phyloP scores from a whole-genome alignment of 2,329 filamentous ascomycete genomes.

The Peltaster fructicola region DNA sequence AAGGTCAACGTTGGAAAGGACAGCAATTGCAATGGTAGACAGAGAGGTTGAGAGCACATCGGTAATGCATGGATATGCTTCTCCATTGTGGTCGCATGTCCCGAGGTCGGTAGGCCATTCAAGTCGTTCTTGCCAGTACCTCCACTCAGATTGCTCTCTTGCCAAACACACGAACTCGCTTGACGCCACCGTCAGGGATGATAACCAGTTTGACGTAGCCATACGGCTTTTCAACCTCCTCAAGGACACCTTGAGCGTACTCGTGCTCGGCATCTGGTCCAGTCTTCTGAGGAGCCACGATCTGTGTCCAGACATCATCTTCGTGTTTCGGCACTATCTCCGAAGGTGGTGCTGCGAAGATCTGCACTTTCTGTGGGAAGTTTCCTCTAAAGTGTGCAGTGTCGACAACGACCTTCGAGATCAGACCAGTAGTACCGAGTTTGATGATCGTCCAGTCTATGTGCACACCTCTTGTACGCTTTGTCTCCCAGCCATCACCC shows the following conservation, averaged over 20 bases:
- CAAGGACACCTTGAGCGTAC: conserved; percentile 29
- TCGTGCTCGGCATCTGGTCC: conserved; percentile 57
- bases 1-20: no score
- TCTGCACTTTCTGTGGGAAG: conserved; percentile 58
- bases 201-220: conserved; percentile 83
- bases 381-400: conserved; percentile 74
- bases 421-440: conserved; percentile 47
- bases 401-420: conserved; percentile 54
- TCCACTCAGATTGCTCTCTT: no score
- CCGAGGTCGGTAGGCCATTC: no score
- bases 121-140: conserved; percentile 1
- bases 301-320: conserved; percentile 46
- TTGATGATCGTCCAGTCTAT: conserved; percentile 67
- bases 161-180: conserved; percentile 64
- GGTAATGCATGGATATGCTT: no score
- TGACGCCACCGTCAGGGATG: conserved; percentile 84
- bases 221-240: conserved; percentile 38
- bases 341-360: conserved; percentile 40
- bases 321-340: conserved; percentile 37
- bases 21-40: no score
- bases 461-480: conserved; percentile 54
- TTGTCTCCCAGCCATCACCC: conserved; percentile 79
- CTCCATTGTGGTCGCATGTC: no score
- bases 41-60: no score
- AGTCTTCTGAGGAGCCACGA: conserved; percentile 49